Base-by-base conservation (phyloP, 2,329 filamentous ascomycete species). In the Fusarium algeriense region DNA sequence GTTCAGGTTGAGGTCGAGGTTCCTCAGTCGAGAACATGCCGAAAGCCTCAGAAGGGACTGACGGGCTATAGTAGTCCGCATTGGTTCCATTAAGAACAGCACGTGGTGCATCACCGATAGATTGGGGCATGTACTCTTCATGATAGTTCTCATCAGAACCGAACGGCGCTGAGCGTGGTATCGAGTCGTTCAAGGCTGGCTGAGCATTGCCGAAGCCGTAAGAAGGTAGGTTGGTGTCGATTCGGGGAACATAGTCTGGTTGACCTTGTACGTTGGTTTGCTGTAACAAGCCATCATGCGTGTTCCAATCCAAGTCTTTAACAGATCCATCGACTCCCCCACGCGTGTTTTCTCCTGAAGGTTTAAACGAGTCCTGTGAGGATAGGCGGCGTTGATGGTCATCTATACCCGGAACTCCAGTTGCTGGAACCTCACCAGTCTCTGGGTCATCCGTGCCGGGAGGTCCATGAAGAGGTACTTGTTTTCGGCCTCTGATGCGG, bases 41-140 rank as follows among this genome's bases (percentile, higher is more conserved):
- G 66, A 83, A 83, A 8, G 80, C 81, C 56, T 81, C 80, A 5
- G 81, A 82, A 5, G 82, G 81, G 46, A 84, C 79, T 5, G 79
- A 79, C 15, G 80, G 78, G 52, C 81, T 82, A 70, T 84, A 84
- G 64, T 84, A 84, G 62, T 83, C 81, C 45, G 81, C 81, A 56
- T 77, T 84, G 41, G 77, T 80, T 40, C 79, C 81, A 59, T 73
- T 77, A 45, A 81, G 79, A 41, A 79, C 77, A 44, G 76, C 77
- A 34, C 78, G 74, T 23, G 79, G 76, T 34, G 78, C 75, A 58
- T 78, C 73, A 7, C 60, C 67, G 13, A 76, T 70, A n/a, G 73
- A 68, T 45, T 75, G 73, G 19, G 77, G 78, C 73, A 77, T 75
- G 56, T 76, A 77, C 28, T 78, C 75, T 35, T 70, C 72, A 23